These are phyloP conservation scores for Saturnispora silvae DNA, from an alignment of 805 yeast genomes.

Conservation along the genomic window DNA sequence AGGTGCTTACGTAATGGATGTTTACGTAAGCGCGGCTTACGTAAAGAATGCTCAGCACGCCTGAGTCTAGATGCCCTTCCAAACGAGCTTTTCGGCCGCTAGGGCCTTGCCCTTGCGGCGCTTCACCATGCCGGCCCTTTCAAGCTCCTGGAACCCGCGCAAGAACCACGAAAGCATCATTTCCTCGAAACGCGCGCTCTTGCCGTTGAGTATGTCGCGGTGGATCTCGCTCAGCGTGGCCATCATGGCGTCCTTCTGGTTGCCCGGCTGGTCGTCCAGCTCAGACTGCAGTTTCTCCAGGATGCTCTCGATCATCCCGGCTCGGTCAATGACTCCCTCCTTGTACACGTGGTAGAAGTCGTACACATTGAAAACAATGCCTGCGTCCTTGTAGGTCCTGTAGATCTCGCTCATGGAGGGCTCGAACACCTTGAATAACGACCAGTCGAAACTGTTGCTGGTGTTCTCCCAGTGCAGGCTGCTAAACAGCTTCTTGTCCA, in stretches of 20 bases:
- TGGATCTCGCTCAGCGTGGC: conserved; percentile 6
- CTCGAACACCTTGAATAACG: conserved; percentile 29
- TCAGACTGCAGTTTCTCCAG: conserved; percentile 4
- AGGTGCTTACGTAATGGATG: too few relatives aligned
- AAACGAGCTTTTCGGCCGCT: conserved; percentile 54
- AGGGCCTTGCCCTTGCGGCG: conserved; percentile 53
- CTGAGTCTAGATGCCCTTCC: conserved; percentile 47
- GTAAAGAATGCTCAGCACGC: not conserved
- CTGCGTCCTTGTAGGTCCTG: conserved; percentile 70
- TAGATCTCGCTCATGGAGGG: conserved; percentile 49
- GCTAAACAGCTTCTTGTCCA: conserved; percentile 24
- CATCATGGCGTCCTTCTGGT: conserved; percentile 4
- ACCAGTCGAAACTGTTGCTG: conserved; percentile 12
- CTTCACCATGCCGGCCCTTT: conserved; percentile 56
- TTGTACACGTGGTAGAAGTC: conserved; percentile 28
- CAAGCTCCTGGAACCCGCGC: conserved; percentile 62
- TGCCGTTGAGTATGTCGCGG: conserved; percentile 26
- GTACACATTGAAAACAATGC: conserved; percentile 34
- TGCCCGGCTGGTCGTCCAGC: not conserved
- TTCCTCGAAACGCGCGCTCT: conserved; percentile 47
- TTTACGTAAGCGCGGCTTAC: too few relatives aligned
- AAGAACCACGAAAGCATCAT: conserved; percentile 61
- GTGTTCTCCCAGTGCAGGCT: conserved; percentile 15
- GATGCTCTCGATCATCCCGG: conserved; percentile 14
- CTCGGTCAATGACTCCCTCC: conserved; percentile 22